Evolutionary conservation across 108 stramenopile genomes (phyloP).

Genomic region (Cyclotella sp.): DNA sequence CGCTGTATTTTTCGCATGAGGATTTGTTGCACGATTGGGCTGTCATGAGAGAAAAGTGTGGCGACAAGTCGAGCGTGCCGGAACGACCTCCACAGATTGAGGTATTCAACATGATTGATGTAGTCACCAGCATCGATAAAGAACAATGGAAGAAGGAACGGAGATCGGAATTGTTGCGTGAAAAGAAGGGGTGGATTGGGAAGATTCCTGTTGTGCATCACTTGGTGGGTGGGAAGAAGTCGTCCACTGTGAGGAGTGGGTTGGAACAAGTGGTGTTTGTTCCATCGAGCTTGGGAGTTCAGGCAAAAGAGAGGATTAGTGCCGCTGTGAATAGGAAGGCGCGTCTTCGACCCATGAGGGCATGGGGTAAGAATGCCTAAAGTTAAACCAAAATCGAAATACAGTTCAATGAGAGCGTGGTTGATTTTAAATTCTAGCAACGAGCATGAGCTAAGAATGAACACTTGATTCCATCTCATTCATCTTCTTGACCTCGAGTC

Average conservation of each 20-base stretch:
- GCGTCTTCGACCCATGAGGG: constrained; percentile 78
- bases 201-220: constrained; percentile 45
- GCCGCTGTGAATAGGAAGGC: constrained; percentile 75
- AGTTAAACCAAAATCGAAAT: too few species aligned
- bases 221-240: constrained; percentile 20
- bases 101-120: constrained; percentile 84
- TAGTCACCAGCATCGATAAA: constrained; percentile 78
- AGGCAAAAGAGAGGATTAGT: constrained; percentile 73
- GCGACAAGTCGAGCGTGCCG: constrained; percentile 53
- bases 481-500: neutral
- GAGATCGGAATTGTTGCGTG: constrained; percentile 34
- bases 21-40: constrained; percentile 80
- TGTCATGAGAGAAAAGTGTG: constrained; percentile 49
- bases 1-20: constrained; percentile 86
- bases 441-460: too few species aligned
- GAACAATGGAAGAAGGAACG: constrained; percentile 55
- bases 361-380: constrained; percentile 33
- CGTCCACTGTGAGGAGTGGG: constrained; percentile 24
- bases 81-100: constrained; percentile 65
- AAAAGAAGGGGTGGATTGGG: constrained; percentile 39
- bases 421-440: too few species aligned
- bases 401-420: too few species aligned
- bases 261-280: constrained; percentile 66
- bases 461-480: neutral
- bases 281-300: constrained; percentile 67